These are phyloP conservation scores for Suillus ampliporus DNA, from an alignment of 768 basidiomycete species.

Conservation along the genomic window DNA sequence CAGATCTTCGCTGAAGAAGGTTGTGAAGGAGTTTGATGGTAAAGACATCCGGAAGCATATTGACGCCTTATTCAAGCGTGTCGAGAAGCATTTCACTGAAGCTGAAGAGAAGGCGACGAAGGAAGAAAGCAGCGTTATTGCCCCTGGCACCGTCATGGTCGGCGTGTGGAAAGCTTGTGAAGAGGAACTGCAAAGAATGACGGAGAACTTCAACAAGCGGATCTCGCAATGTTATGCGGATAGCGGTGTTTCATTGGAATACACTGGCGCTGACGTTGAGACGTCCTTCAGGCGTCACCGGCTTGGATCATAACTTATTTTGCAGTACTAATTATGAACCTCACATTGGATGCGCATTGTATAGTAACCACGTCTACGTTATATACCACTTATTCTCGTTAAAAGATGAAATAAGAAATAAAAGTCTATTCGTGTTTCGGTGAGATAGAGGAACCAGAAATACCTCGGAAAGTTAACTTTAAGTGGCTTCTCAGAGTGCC, in stretches of 20 bases:
- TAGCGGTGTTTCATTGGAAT: slow-evolving; percentile 75
- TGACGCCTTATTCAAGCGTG: slow-evolving; percentile 85
- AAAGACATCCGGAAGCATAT: slow-evolving; percentile 92
- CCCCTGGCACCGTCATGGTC: slow-evolving; percentile 69
- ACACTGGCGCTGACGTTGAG: slow-evolving; percentile 75
- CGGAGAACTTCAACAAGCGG: slow-evolving; percentile 67
- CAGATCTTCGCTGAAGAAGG: slow-evolving; percentile 79
- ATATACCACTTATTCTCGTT: slow-evolving; percentile 1
- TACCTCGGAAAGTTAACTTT: background rate
- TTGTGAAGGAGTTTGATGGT: slow-evolving; percentile 80
- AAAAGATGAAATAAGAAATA: background rate
- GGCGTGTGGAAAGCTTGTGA: slow-evolving; percentile 94
- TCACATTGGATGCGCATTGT: slow-evolving; percentile 8
- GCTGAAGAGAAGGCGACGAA: slow-evolving; percentile 68
- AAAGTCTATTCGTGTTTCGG: background rate
- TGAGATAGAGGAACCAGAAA: background rate
- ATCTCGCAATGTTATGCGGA: slow-evolving; percentile 84
- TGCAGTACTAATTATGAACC: slow-evolving; percentile 6
- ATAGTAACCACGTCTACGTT: slow-evolving; percentile 5
- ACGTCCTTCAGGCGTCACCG: slow-evolving; percentile 74
- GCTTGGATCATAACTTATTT: slow-evolving; percentile 26
- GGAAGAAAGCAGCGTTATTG: slow-evolving; percentile 58
- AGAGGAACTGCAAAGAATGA: slow-evolving; percentile 77
- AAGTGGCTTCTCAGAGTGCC: background rate
- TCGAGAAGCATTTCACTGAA: slow-evolving; percentile 96